Evolutionary conservation across 2,329 filamentous ascomycete species (phyloP), one percentile per base, ranked within the genome.

Genomic region (Biscogniauxia marginata): DNA sequence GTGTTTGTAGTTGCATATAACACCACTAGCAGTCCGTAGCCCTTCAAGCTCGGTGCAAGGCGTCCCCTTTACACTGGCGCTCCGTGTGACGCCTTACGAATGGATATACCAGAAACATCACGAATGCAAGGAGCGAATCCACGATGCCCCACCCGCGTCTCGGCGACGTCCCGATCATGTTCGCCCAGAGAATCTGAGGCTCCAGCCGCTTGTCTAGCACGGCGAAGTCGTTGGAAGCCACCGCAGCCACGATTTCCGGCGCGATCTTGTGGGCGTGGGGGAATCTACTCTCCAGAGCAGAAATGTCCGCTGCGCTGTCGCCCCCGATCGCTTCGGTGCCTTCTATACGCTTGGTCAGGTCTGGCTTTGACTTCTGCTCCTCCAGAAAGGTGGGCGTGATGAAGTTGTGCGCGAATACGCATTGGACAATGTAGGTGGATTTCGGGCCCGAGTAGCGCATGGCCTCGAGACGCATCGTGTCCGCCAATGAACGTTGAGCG

Each of bases 331-430:
- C 53, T 8, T 59, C 54, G 4, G 61, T 56, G 0, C 65, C 67
- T 56, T 70, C 60, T 4, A 69, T 64, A 3, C 61, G 64, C 56
- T 69, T 69, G 0, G 67, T 69, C 7, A 69, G 51, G 6, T 49
- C 50, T 4, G 65, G 61, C 58, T 69, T 68, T 18, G 61, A 62
- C 24, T 65, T 60, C 55, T 69, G 67, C 56, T 70, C 67, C 25
- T 63, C 49, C 3, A 65, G 48, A 19, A 69, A 68, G 1, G 59
- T 60, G 9, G 60, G 57, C 1, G 65, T 62, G 44, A 69, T 57
- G 49, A 68, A 69, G 53, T 65, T 62, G 21, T 53, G 51, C 1
- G 66, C 60, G 58, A 69, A 69, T 9, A 62, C 61, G 44, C 63
- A 66, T 24, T 68, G 67, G 5, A 67, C 57, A 11, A 47, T 63